A percentile compares a stretch with the other conserved stretches of the same genome.
Conservation (phyloP, 2,329 filamentous ascomycete species). For the Ophiostoma angusticollis region DNA sequence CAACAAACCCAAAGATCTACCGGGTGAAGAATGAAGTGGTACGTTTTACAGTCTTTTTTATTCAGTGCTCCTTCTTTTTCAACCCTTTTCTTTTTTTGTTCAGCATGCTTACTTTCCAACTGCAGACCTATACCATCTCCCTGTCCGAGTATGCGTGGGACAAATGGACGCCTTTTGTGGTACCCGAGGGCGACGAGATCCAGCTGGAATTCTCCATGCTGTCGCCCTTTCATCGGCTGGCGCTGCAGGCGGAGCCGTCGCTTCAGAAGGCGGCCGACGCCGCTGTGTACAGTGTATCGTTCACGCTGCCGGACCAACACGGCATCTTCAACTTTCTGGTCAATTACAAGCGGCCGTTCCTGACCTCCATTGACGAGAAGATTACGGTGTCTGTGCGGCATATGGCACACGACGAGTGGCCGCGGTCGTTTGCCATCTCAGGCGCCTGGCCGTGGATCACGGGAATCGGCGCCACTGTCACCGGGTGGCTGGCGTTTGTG, state of each 20-base stretch:
- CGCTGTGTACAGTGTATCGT: constrained; percentile 60
- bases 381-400: constrained; percentile 87
- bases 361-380: constrained; percentile 86
- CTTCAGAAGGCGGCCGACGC: constrained; percentile 48
- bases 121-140: constrained; percentile 71
- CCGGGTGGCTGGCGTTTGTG: constrained; percentile 75
- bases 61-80: not conserved
- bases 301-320: constrained; percentile 88
- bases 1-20: constrained; percentile 77
- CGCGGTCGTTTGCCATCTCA: constrained; percentile 76
- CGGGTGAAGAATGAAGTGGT: constrained; percentile 94
- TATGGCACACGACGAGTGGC: constrained; percentile 95
- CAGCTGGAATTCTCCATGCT: constrained; percentile 99
- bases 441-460: constrained; percentile 92
- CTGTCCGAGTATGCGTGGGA: constrained; percentile 73
- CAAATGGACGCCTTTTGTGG: constrained; percentile 60
- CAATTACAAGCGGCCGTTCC: constrained; percentile 92
- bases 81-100: not conserved
- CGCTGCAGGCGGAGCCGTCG: constrained; percentile 43
- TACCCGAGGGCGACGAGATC: constrained; percentile 57
- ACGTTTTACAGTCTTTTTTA: constrained; percentile 29
- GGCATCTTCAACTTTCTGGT: constrained; percentile 98
- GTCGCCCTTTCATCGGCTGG: constrained; percentile 86
- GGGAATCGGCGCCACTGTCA: constrained; percentile 72
- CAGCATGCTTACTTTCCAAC: not conserved